Base-by-base conservation (phyloP, 179 eudicot genomes). In the Actinidia chinensis region DNA sequence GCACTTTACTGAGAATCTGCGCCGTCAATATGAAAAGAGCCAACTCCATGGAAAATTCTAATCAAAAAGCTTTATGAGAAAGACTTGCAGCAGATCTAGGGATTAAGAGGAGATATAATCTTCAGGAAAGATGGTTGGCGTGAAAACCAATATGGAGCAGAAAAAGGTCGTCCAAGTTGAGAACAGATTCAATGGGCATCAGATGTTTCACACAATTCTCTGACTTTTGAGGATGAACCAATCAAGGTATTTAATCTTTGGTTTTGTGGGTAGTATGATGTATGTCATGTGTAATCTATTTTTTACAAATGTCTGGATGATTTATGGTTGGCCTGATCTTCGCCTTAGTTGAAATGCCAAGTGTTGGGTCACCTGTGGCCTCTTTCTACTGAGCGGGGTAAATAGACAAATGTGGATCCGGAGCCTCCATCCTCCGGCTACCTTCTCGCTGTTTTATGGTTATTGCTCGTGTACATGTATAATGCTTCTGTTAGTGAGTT, bases 41-140 rank as follows among this genome's bases (percentile, higher is more conserved):
- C 98, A 81, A 87, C 83, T 89, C 98, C 40, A 95, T 95, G 98
- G 98, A n/a, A 90, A 84, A 88, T 88, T 68, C 83, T 93, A 36
- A 75, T 95, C 71, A 93, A 93, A 83, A 95, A 95, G 85, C 95
- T 93, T 77, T 95, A 95, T 63, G 91, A 91, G 66, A 93, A 82
- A 86, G 98, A 87, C 93, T 95, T 97, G 97, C 97, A 22, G 97
- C 98, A 59, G 98, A 95, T 85, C 90, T 95, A 59, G 97, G 97
- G 66, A 90, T 95, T 70, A 76, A 78, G 64, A 88, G 88, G 82
- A 90, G 93, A 63, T 91, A 86, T 82, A 87, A n/a, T n/a, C 90
- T 71, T 78, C 88, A 20, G 97, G 97, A 71, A 93, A 85, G 83
- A 86, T 84, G 80, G 92, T 95, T 77, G 85, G 81, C 66, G 88